phyloP scores from a whole-genome alignment of 805 yeast genomes.

The Torulaspora indica region DNA sequence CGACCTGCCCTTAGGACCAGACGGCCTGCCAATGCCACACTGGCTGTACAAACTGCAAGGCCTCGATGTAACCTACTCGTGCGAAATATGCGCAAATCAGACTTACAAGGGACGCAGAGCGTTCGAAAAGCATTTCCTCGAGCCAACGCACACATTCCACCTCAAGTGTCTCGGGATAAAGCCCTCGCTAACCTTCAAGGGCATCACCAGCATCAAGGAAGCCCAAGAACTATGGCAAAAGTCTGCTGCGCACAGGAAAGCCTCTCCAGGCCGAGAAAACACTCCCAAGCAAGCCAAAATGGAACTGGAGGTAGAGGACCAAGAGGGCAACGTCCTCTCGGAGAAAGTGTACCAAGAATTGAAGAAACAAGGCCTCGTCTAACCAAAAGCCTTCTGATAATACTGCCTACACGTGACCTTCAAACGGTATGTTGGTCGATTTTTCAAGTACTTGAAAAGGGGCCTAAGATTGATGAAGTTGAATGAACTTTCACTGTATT shows the following conservation, averaged over 20 bases:
- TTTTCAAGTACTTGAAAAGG: slow-evolving; percentile 8
- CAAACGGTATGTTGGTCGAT: background rate
- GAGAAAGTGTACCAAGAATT: slow-evolving; percentile 77
- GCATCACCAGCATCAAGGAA: slow-evolving; percentile 61
- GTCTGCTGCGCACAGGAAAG: slow-evolving; percentile 19
- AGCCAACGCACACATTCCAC: slow-evolving; percentile 65
- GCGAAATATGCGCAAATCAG: slow-evolving; percentile 83
- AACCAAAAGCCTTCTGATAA: slow-evolving; percentile 8
- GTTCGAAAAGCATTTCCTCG: slow-evolving; percentile 73
- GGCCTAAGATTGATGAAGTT: slow-evolving; percentile 3
- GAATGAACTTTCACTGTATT: background rate
- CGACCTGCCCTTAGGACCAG: slow-evolving; percentile 75
- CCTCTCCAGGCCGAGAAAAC: slow-evolving; percentile 10
- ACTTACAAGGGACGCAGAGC: slow-evolving; percentile 67
- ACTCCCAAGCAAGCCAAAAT: slow-evolving; percentile 16
- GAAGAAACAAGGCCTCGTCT: slow-evolving; percentile 80
- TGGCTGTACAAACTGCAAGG: slow-evolving; percentile 94
- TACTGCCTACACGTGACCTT: slow-evolving; percentile 1
- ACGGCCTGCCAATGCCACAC: slow-evolving; percentile 86
- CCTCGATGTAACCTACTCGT: slow-evolving; percentile 59
- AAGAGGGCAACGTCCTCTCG: slow-evolving; percentile 88
- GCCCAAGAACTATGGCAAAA: slow-evolving; percentile 56
- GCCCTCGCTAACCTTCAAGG: slow-evolving; percentile 51
- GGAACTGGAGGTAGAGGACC: slow-evolving; percentile 85
- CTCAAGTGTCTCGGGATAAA: slow-evolving; percentile 68